phyloP scores from a whole-genome alignment of 2,329 filamentous ascomycete species.

The Coniella vitis region DNA sequence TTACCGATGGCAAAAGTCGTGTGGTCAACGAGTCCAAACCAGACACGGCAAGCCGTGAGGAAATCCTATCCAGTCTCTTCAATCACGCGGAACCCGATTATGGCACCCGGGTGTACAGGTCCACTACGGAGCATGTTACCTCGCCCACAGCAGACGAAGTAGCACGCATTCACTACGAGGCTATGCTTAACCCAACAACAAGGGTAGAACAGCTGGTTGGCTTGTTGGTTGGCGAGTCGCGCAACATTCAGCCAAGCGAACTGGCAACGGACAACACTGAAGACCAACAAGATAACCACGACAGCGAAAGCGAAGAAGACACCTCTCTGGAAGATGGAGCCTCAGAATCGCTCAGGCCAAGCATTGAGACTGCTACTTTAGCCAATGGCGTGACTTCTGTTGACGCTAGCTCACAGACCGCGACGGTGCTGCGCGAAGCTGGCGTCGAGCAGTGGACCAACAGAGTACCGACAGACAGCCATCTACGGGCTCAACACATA shows the following conservation, averaged over 20 bases:
- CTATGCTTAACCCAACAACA: slow-evolving; percentile 39
- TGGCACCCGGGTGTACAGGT: slow-evolving; percentile 26
- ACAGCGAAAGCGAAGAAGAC: slow-evolving; percentile 13
- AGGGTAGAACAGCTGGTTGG: slow-evolving; percentile 36
- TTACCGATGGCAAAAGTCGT: slow-evolving; percentile 50
- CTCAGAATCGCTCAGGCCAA: slow-evolving; percentile 8
- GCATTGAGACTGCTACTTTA: neutral
- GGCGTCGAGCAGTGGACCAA: slow-evolving; percentile 25
- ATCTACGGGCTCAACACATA: slow-evolving; percentile 31
- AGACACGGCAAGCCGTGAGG: slow-evolving; percentile 54
- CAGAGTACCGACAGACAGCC: slow-evolving; percentile 32
- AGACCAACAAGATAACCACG: slow-evolving; percentile 9
- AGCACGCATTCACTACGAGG: slow-evolving; percentile 31
- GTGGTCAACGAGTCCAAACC: slow-evolving; percentile 53
- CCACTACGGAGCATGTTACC: slow-evolving; percentile 13
- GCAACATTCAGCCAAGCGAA: slow-evolving; percentile 16
- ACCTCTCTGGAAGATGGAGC: slow-evolving; percentile 17
- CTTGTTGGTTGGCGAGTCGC: slow-evolving; percentile 29
- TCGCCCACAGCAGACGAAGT: slow-evolving; percentile 11
- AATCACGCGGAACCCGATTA: slow-evolving; percentile 26
- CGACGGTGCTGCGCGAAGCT: slow-evolving; percentile 6
- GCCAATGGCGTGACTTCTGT: neutral
- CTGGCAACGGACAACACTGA: slow-evolving; percentile 4
- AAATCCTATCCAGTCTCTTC: slow-evolving; percentile 51
- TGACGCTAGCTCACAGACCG: neutral